Conservation (phyloP, 164 flowering plant genomes). For the Stephania japonica region DNA sequence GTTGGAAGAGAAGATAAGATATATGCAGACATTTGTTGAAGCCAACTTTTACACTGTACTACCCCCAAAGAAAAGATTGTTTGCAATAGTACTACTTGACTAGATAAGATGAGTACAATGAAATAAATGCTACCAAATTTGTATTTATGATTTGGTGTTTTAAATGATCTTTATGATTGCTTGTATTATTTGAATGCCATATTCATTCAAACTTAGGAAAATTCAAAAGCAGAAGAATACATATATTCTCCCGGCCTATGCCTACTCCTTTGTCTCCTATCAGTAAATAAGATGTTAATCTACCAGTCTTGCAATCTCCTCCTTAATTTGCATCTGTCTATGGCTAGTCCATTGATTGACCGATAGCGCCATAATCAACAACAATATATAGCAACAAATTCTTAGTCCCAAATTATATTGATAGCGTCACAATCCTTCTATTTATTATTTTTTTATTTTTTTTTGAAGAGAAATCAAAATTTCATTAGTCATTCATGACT, state of each 20-base stretch:
- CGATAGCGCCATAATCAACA: background rate
- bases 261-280: background rate
- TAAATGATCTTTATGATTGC: background rate
- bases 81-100: background rate
- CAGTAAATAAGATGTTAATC: background rate
- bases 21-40: background rate
- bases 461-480: no score
- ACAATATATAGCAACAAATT: no score
- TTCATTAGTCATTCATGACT: no score
- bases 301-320: background rate
- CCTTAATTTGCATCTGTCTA: background rate
- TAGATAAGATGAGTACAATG: background rate
- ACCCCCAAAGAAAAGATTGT: background rate
- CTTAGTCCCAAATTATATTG: no score
- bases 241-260: background rate
- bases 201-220: background rate
- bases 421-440: background rate
- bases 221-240: background rate
- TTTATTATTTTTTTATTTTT: no score
- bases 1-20: background rate
- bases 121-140: background rate
- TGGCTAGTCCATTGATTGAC: background rate
- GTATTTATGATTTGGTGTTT: background rate
- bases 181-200: background rate
- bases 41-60: background rate